Percentiles rank a stretch among this genome's conserved stretches.
Conservation (phyloP, 2,329 filamentous ascomycete species). For the Cadophora luteo-olivacea region DNA sequence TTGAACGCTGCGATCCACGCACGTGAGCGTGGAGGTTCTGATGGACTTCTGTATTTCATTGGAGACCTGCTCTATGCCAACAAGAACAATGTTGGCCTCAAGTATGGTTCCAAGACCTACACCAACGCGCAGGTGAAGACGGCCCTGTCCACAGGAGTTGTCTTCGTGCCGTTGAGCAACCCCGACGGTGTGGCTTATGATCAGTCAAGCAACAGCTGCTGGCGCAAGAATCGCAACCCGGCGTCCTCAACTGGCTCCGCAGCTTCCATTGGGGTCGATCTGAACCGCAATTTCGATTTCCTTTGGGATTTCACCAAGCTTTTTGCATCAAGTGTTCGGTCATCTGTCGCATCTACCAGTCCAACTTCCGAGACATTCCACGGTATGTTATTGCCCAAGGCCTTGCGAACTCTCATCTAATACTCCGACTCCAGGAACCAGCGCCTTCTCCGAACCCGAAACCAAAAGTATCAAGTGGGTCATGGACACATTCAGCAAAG, state of each 20-base stretch:
- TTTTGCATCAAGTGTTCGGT: conserved; percentile 50
- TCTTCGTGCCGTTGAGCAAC: conserved; percentile 59
- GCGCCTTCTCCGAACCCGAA: conserved; percentile 62
- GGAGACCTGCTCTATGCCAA: conserved; percentile 62
- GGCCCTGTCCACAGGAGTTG: conserved; percentile 59
- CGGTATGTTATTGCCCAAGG: conserved; percentile 24
- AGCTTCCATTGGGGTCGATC: conserved; percentile 53
- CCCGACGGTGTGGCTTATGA: conserved; percentile 59
- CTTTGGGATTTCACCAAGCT: conserved; percentile 57
- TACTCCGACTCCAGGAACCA: conserved; percentile 47
- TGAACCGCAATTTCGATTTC: conserved; percentile 65
- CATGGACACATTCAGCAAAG: conserved; percentile 54
- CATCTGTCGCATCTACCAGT: conserved; percentile 49
- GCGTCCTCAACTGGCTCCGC: conserved; percentile 43
- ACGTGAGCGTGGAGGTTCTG: conserved; percentile 62
- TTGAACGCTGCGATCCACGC: conserved; percentile 62
- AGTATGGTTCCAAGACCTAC: conserved; percentile 59
- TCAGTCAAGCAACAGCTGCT: conserved; percentile 56
- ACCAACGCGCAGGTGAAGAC: conserved; percentile 57
- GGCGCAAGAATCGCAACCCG: conserved; percentile 63
- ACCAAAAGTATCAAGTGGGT: conserved; percentile 60
- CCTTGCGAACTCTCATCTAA: conserved; percentile 16
- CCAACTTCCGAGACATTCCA: conserved; percentile 47
- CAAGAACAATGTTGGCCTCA: conserved; percentile 55
- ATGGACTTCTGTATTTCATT: conserved; percentile 63